phyloP scores from a whole-genome alignment of 2,329 filamentous ascomycete genomes.

The Phialophora macrospora region DNA sequence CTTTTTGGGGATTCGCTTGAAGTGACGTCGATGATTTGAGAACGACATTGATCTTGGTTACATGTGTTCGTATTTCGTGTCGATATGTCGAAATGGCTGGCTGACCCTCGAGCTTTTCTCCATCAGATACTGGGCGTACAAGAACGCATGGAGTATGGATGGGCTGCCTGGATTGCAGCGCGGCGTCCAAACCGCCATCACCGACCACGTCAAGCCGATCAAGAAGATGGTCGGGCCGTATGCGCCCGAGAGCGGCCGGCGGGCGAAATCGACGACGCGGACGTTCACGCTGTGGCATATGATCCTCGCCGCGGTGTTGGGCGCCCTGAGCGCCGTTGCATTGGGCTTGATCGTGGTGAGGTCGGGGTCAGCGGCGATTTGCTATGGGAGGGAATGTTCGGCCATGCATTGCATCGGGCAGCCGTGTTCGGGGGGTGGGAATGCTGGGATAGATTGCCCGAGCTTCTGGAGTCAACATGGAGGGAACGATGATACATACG shows the following conservation, averaged over 20 bases:
- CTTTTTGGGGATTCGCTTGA: neutral
- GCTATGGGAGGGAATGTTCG: neutral
- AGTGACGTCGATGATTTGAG: neutral
- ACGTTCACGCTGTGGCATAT: conserved; percentile 27
- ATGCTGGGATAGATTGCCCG: neutral
- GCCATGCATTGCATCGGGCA: neutral
- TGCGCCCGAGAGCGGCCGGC: conserved; percentile 22
- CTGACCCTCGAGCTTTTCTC: neutral
- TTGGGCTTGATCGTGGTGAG: conserved; percentile 8
- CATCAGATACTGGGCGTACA: conserved; percentile 60
- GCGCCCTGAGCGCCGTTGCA: conserved; percentile 14
- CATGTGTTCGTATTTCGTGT: neutral
- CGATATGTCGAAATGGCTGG: neutral
- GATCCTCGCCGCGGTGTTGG: conserved; percentile 31
- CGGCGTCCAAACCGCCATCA: conserved; percentile 29
- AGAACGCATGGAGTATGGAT: conserved; percentile 63
- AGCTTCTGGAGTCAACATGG: neutral
- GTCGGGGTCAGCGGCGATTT: neutral
- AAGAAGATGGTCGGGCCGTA: conserved; percentile 39
- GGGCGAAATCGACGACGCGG: neutral
- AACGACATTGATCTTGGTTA: too few species aligned
- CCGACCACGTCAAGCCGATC: conserved; percentile 35
- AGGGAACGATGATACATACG: neutral
- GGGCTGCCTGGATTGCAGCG: conserved; percentile 61
- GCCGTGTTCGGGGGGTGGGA: neutral